These are phyloP conservation scores for Fusarium cyanostomum DNA, from an alignment of 2,329 filamentous ascomycete species.

Conservation along the genomic window DNA sequence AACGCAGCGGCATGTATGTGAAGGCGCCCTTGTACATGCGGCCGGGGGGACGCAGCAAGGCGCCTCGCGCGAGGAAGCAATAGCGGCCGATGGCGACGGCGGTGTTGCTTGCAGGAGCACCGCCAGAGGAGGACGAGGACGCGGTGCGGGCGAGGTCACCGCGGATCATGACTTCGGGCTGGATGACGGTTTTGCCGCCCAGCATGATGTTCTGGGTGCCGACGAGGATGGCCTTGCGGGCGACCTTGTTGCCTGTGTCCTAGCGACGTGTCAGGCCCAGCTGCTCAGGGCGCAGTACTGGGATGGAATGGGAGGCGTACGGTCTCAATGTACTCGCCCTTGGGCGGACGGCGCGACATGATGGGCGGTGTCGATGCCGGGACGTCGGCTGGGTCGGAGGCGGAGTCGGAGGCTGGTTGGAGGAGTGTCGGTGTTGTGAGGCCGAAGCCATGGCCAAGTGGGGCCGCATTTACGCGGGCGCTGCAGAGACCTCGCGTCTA, in stretches of 20 bases:
- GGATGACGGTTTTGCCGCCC: constrained; percentile 94
- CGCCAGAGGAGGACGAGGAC: constrained; percentile 53
- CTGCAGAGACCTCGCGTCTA: background rate
- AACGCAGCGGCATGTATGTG: constrained; percentile 87
- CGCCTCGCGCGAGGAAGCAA: constrained; percentile 84
- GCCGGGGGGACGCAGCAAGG: constrained; percentile 83
- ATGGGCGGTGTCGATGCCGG: constrained; percentile 40
- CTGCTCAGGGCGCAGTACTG: background rate
- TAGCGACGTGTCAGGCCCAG: constrained; percentile 48
- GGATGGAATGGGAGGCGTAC: constrained; percentile 57
- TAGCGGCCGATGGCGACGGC: constrained; percentile 91
- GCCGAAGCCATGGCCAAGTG: constrained; percentile 30
- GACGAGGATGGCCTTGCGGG: constrained; percentile 87
- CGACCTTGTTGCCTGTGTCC: constrained; percentile 99
- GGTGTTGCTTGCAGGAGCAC: constrained; percentile 62
- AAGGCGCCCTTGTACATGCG: constrained; percentile 81
- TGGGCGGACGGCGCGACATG: constrained; percentile 81
- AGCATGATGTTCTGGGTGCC: constrained; percentile 98
- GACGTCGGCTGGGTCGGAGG: constrained; percentile 17
- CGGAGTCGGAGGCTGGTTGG: constrained; percentile 13
- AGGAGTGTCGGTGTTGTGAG: constrained; percentile 25
- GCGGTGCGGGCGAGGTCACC: constrained; percentile 80
- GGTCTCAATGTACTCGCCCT: constrained; percentile 97
- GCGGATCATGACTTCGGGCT: constrained; percentile 92
- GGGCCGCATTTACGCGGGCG: constrained; percentile 21